Percentiles rank a stretch among this genome's conserved stretches.
These are phyloP conservation scores for Oryza officinalis DNA, from an alignment of 176 grass and related monocot species.

Conservation along the genomic window DNA sequence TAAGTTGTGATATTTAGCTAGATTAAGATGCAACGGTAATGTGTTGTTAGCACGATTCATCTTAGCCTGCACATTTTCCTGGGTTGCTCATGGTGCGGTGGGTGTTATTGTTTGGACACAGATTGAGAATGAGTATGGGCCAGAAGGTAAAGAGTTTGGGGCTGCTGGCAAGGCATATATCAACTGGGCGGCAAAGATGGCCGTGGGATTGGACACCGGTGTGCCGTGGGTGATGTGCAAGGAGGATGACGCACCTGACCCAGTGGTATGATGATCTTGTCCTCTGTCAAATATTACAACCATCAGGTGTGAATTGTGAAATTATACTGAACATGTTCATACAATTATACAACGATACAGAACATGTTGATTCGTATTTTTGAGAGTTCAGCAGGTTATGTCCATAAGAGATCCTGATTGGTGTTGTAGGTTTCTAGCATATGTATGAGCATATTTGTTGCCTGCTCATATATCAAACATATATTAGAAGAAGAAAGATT, in stretches of 20 bases:
- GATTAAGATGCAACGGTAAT: neutral
- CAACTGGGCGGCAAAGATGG: constrained; percentile 97
- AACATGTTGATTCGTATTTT: neutral
- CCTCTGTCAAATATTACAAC: neutral
- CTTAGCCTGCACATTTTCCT: neutral
- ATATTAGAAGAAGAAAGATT: neutral
- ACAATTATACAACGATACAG: neutral
- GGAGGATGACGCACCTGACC: constrained; percentile 98
- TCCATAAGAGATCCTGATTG: neutral
- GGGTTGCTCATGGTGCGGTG: neutral
- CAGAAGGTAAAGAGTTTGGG: constrained; percentile 84
- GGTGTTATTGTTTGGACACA: constrained; percentile 37
- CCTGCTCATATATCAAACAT: neutral
- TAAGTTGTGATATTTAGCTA: neutral
- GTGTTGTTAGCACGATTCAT: neutral
- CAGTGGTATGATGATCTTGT: constrained; percentile 67
- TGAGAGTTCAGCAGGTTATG: neutral
- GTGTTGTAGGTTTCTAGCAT: neutral
- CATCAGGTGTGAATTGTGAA: neutral
- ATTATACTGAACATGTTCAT: neutral
- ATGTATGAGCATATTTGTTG: neutral
- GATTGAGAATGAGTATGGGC: constrained; percentile 99
- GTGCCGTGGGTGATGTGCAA: constrained; percentile 99
- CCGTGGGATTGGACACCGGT: constrained; percentile 69
- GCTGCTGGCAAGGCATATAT: constrained; percentile 78